Percentiles rank a stretch among this genome's conserved stretches.
Conservation (phyloP, 768 basidiomycete species). For the Cystobasidiopsis lactophilus region DNA sequence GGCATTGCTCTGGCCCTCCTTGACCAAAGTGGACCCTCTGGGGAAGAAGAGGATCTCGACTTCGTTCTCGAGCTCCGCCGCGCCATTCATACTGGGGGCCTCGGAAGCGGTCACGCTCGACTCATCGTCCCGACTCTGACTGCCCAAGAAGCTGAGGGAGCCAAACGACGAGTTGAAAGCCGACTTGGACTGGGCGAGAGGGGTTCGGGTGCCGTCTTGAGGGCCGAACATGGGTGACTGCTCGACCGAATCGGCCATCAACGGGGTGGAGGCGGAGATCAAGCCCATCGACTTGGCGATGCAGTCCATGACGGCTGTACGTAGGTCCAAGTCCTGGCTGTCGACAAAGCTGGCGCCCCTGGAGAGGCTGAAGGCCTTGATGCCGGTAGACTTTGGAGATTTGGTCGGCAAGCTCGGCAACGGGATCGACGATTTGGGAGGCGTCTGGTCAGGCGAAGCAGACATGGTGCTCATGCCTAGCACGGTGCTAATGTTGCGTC, state of each 20-base stretch:
- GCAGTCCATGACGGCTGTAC: conserved; percentile 89
- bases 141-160: conserved; percentile 20
- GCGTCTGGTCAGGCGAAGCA: conserved; percentile 15
- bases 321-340: conserved; percentile 69
- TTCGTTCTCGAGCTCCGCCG: conserved; percentile 73
- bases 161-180: conserved; percentile 22
- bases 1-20: conserved; percentile 53
- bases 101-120: conserved; percentile 17
- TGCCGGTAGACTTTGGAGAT: too few species aligned
- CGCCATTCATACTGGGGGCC: conserved; percentile 39
- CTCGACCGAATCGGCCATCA: conserved; percentile 15
- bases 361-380: conserved; percentile 5
- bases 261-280: conserved; percentile 45
- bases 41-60: conserved; percentile 88
- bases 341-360: conserved; percentile 17
- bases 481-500: too few species aligned
- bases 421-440: not conserved
- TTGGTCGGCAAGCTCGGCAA: not conserved
- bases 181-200: conserved; percentile 7
- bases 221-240: conserved; percentile 24
- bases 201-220: not conserved
- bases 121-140: conserved; percentile 20
- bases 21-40: conserved; percentile 62
- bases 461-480: conserved; percentile 25
- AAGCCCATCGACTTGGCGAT: conserved; percentile 94